Evolutionary conservation across 2,329 filamentous ascomycete genomes (phyloP).

Genomic region (Calonectria pseudoreteaudii): DNA sequence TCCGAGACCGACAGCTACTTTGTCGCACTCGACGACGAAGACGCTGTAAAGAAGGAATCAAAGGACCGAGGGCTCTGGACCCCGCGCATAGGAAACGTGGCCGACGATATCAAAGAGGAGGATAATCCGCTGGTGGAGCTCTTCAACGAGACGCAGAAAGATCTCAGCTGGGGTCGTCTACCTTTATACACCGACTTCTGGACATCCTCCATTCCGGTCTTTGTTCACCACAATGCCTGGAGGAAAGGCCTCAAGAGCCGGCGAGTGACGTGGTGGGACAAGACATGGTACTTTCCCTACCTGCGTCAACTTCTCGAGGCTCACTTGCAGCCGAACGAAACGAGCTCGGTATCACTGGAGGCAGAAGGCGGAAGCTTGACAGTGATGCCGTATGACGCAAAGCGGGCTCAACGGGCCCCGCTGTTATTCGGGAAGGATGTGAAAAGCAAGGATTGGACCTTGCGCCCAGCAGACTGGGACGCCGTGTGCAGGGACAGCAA

Average conservation of each 20-base stretch:
- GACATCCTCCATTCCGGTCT: slow-evolving; percentile 38
- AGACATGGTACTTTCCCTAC: slow-evolving; percentile 42
- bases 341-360: slow-evolving; percentile 24
- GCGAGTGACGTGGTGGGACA: slow-evolving; percentile 39
- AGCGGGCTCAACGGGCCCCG: slow-evolving; percentile 22
- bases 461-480: slow-evolving; percentile 35
- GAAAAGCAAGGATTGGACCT: slow-evolving; percentile 31
- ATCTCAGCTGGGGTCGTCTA: slow-evolving; percentile 34
- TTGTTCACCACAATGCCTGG: slow-evolving; percentile 43
- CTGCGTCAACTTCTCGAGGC: slow-evolving; percentile 35
- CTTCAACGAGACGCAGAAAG: background rate
- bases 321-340: slow-evolving; percentile 28
- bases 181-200: slow-evolving; percentile 40
- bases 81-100: slow-evolving; percentile 36
- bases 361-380: slow-evolving; percentile 26
- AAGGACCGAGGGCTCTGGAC: slow-evolving; percentile 36
- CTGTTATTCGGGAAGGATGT: slow-evolving; percentile 39
- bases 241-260: slow-evolving; percentile 39
- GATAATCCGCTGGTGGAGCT: slow-evolving; percentile 31
- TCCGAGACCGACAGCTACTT: slow-evolving; percentile 43
- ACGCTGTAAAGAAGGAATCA: slow-evolving; percentile 31
- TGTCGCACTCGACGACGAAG: slow-evolving; percentile 31
- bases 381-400: slow-evolving; percentile 30
- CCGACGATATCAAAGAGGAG: slow-evolving; percentile 35
- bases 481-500: slow-evolving; percentile 34